These are phyloP conservation scores for Dorcoceras hygrometricum DNA, from an alignment of 257 asterid genomes.

Conservation along the genomic window DNA sequence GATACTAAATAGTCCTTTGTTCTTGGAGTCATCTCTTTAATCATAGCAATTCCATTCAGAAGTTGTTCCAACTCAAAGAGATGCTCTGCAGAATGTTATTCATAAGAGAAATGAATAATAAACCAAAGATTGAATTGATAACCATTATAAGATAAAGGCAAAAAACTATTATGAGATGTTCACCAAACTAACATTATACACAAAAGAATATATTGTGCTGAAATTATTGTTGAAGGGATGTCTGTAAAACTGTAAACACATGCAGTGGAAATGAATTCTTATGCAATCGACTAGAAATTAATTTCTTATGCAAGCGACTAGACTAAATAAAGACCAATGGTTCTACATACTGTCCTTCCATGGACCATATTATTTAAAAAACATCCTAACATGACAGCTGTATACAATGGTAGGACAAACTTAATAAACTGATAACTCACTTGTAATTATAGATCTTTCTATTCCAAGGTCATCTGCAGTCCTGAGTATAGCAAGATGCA, in stretches of 20 bases:
- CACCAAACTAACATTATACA: background rate
- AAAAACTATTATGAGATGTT: background rate
- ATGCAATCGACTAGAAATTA: background rate
- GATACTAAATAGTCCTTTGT: conserved; percentile 79
- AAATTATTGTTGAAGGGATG: background rate
- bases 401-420: background rate
- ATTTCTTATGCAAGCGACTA: background rate
- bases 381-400: conserved; percentile 18
- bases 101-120: conserved; percentile 1
- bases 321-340: background rate
- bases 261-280: conserved; percentile 12
- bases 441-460: conserved; percentile 50
- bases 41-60: conserved; percentile 67
- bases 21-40: conserved; percentile 80
- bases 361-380: conserved; percentile 5
- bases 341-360: conserved; percentile 11
- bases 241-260: conserved; percentile 3
- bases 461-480: conserved; percentile 74
- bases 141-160: background rate
- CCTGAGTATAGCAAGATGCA: conserved; percentile 40
- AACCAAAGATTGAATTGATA: background rate
- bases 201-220: conserved; percentile 6
- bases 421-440: conserved; percentile 39
- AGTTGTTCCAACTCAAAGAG: conserved; percentile 69
- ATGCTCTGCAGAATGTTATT: conserved; percentile 41